Evolutionary conservation across 805 yeast genomes (phyloP), one percentile per base, ranked within the genome.

Genomic region (Starmerella bacillaris): DNA sequence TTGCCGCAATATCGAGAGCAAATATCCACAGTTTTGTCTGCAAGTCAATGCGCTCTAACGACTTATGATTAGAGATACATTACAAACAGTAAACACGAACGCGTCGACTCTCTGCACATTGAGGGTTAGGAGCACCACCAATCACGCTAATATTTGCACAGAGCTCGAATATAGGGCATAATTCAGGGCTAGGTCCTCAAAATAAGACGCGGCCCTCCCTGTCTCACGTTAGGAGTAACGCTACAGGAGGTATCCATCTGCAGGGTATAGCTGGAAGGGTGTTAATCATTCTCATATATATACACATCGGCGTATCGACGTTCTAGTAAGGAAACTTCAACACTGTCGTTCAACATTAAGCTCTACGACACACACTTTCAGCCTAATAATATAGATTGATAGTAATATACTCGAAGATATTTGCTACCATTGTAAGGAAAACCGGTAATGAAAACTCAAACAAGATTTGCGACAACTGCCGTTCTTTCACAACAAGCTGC

Each of bases 401-500:
- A n/a, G n/a, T n/a, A n/a, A n/a, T n/a, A n/a, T n/a, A n/a, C n/a
- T n/a, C n/a, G n/a, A n/a, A n/a, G n/a, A n/a, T n/a, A n/a, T n/a
- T n/a, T n/a, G 12, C 26, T 11, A 9, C 9, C 26, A 22, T 27
- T 18, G 16, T 27, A 27, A 18, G 18, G 18, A 16, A 18, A 27
- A 27, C 29, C 18, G 29, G 29, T 27, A 27, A n/a, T n/a, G n/a
- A n/a, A n/a, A n/a, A n/a, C n/a, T n/a, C n/a, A n/a, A n/a, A n/a
- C n/a, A n/a, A n/a, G n/a, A n/a, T n/a, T n/a, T n/a, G n/a, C n/a
- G n/a, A n/a, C n/a, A n/a, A n/a, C n/a, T n/a, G 29, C 6, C 29
- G 16, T 26, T 11, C 29, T 26, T 26, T 44, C 50, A 8, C 46
- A 43, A 31, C 43, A 37, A 4, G 43, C 50, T 14, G 43, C 51